A percentile compares a stretch with the other conserved stretches of the same genome.
Conservation (phyloP, 345 rosid species). For the Tarenaya hassleriana region DNA sequence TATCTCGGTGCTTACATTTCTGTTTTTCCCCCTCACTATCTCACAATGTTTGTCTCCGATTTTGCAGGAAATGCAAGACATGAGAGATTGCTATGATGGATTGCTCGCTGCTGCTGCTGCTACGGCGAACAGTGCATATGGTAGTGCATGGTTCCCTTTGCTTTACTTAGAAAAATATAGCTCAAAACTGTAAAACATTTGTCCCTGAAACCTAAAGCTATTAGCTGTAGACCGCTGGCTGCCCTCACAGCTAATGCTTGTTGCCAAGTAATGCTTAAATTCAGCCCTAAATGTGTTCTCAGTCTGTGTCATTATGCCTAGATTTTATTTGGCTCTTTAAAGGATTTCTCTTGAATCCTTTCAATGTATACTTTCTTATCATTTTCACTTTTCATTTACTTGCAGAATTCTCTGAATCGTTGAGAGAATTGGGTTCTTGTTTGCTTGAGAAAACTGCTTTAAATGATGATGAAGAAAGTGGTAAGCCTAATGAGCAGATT, state of each 20-base stretch:
- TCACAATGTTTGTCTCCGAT: slow-evolving; percentile 10
- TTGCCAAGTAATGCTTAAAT: neutral
- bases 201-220: neutral
- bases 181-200: neutral
- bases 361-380: slow-evolving; percentile 24
- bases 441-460: slow-evolving; percentile 72
- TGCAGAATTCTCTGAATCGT: slow-evolving; percentile 92
- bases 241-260: neutral
- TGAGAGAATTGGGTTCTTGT: slow-evolving; percentile 83
- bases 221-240: neutral
- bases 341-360: slow-evolving; percentile 1
- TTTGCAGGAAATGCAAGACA: slow-evolving; percentile 71
- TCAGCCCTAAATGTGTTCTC: neutral
- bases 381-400: slow-evolving; percentile 29
- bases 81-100: slow-evolving; percentile 89
- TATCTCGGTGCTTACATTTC: neutral
- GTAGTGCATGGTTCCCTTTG: slow-evolving; percentile 30
- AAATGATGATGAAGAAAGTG: slow-evolving; percentile 83
- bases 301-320: neutral
- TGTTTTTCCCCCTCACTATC: neutral
- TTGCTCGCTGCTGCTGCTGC: slow-evolving; percentile 94
- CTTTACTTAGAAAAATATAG: neutral
- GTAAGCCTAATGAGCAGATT: slow-evolving; percentile 32
- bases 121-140: slow-evolving; percentile 80
- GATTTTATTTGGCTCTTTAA: neutral